Percentiles rank a stretch among this genome's conserved stretches.
These are phyloP conservation scores for Alternaria burnsii DNA, from an alignment of 2,329 filamentous ascomycete species.

Conservation along the genomic window DNA sequence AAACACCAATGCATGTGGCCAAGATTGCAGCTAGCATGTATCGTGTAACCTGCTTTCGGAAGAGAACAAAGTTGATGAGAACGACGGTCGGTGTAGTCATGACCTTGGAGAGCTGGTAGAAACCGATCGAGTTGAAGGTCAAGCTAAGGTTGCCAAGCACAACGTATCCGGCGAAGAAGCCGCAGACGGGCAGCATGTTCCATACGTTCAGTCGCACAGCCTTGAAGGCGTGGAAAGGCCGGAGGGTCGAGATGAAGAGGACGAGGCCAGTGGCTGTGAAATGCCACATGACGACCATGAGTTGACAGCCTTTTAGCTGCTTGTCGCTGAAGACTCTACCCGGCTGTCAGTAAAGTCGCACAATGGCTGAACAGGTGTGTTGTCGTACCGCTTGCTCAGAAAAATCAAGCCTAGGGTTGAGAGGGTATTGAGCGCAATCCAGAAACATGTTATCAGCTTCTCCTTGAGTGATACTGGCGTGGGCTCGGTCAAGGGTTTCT, in stretches of 20 bases:
- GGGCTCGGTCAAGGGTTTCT: slow-evolving; percentile 38
- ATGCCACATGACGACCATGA: slow-evolving; percentile 60
- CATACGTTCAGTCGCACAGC: slow-evolving; percentile 54
- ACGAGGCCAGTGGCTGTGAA: slow-evolving; percentile 56
- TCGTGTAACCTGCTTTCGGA: slow-evolving; percentile 53
- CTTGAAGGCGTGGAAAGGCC: slow-evolving; percentile 57
- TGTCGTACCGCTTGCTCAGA: slow-evolving; percentile 55
- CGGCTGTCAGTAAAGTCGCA: slow-evolving; percentile 27
- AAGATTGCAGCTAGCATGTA: slow-evolving; percentile 55
- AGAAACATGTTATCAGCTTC: slow-evolving; percentile 50
- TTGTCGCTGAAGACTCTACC: slow-evolving; percentile 56
- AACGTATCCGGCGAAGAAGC: slow-evolving; percentile 58
- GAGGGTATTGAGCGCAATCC: slow-evolving; percentile 56
- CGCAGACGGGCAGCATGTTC: slow-evolving; percentile 57
- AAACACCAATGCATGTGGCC: slow-evolving; percentile 55
- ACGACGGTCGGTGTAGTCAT: slow-evolving; percentile 60
- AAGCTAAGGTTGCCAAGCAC: slow-evolving; percentile 58
- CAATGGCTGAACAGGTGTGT: not conserved
- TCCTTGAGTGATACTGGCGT: slow-evolving; percentile 44
- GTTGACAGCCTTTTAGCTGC: slow-evolving; percentile 56
- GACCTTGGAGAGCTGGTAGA: slow-evolving; percentile 60
- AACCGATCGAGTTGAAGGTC: slow-evolving; percentile 58
- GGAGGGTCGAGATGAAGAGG: slow-evolving; percentile 53
- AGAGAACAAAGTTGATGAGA: slow-evolving; percentile 56
- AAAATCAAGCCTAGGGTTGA: slow-evolving; percentile 57